A percentile compares a stretch with the other conserved stretches of the same genome.
phyloP scores from a whole-genome alignment of 306 rosid species.

The Rosa persica region DNA sequence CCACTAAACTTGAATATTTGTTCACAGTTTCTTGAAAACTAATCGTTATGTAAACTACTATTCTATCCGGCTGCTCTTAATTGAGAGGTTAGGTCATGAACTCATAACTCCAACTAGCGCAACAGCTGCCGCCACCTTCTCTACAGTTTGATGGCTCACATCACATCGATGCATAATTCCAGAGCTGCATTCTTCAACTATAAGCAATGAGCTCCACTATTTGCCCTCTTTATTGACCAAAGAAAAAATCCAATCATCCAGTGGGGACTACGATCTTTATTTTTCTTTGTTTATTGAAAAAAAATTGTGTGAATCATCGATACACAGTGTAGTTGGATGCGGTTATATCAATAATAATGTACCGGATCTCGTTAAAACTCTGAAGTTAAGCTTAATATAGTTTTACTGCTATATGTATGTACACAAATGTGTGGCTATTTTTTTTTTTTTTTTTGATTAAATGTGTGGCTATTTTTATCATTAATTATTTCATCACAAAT shows the following conservation, averaged over 20 bases:
- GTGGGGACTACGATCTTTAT: neutral
- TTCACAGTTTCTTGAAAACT: neutral
- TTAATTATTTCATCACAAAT: neutral
- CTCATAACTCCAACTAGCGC: neutral
- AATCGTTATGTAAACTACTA: neutral
- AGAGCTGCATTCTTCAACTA: constrained; percentile 14
- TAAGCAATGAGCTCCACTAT: neutral
- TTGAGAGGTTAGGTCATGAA: neutral
- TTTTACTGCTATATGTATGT: neutral
- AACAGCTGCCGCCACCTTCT: constrained; percentile 2
- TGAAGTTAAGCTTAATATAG: too few species aligned
- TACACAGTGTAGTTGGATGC: too few species aligned
- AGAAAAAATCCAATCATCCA: neutral
- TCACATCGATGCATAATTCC: neutral
- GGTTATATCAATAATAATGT: too few species aligned
- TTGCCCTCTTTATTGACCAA: constrained; percentile 11
- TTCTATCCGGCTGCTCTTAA: neutral
- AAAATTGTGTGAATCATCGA: neutral
- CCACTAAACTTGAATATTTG: neutral
- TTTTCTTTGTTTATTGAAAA: neutral
- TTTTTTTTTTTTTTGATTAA: too few species aligned
- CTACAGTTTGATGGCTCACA: constrained; percentile 1
- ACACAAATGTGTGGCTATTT: neutral
- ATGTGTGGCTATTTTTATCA: neutral
- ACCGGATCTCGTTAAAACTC: too few species aligned